Evolutionary conservation across 78 protist species (phyloP).

Genomic region (Diacronema lutheri): DNA sequence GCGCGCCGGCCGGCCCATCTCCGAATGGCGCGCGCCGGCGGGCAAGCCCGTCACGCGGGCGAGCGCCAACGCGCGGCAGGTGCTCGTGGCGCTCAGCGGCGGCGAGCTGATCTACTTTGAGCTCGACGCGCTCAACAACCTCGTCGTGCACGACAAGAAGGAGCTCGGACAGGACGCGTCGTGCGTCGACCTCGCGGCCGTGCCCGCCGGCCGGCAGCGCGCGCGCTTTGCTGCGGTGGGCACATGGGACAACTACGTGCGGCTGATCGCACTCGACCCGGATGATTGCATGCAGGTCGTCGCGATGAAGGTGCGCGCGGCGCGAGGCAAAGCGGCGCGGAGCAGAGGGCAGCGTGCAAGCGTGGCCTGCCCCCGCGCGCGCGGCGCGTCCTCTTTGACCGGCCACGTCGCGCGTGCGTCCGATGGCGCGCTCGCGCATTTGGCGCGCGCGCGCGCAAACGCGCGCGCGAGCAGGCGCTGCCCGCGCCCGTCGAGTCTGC

Average conservation of each 20-base stretch:
- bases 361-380: too few relatives aligned
- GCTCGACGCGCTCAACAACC: conserved; percentile 62
- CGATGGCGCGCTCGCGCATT: conserved; percentile 11
- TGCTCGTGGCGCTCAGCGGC: conserved; percentile 77
- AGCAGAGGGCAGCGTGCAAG: too few relatives aligned
- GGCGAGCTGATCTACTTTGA: conserved; percentile 92
- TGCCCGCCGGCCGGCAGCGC: conserved; percentile 67
- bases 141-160: conserved; percentile 72
- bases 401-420: too few relatives aligned
- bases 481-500: conserved; percentile 48
- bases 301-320: conserved; percentile 28
- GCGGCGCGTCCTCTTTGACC: too few relatives aligned
- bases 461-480: conserved; percentile 38
- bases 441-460: background rate
- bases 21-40: conserved; percentile 88
- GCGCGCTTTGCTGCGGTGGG: conserved; percentile 73
- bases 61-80: conserved; percentile 68
- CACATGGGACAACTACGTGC: conserved; percentile 66
- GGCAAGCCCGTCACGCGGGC: conserved; percentile 44
- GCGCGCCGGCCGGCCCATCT: conserved; percentile 63
- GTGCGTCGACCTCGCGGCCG: conserved; percentile 76
- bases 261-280: conserved; percentile 81
- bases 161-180: conserved; percentile 60
- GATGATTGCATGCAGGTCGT: conserved; percentile 67
- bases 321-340: background rate